These are phyloP conservation scores for Xylaria multiplex DNA, from an alignment of 2,329 filamentous ascomycete genomes.

Conservation along the genomic window DNA sequence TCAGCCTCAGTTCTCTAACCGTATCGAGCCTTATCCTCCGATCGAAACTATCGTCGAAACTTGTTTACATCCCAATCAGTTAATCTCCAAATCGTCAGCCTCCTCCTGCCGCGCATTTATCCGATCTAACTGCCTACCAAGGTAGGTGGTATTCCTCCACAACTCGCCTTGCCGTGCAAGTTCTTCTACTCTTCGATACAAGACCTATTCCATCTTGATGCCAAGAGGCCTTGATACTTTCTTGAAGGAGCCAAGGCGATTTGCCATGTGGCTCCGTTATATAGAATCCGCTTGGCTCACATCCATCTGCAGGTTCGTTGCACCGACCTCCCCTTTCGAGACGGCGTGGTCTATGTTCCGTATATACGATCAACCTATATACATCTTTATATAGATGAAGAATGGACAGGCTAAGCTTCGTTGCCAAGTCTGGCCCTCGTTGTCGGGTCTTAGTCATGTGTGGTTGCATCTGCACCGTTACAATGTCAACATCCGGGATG, in stretches of 20 bases:
- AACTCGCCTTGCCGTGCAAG: constrained; percentile 2
- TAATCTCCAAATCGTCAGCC: constrained; percentile 23
- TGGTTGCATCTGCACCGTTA: constrained; percentile 17
- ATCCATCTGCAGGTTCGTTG: constrained; percentile 37
- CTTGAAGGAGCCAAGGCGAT: constrained; percentile 40
- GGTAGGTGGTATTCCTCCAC: constrained; percentile 30
- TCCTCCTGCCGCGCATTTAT: constrained; percentile 24
- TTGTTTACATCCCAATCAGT: constrained; percentile 13
- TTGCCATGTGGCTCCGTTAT: constrained; percentile 32
- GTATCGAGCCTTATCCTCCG: constrained; percentile 24
- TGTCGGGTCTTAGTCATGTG: constrained; percentile 35
- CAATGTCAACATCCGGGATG: constrained; percentile 17
- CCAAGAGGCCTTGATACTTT: constrained; percentile 39
- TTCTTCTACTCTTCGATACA: constrained; percentile 1
- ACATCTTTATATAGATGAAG: constrained; percentile 32
- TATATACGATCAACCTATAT: constrained; percentile 22
- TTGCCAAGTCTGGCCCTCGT: constrained; percentile 46
- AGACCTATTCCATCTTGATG: constrained; percentile 22
- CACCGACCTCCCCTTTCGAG: constrained; percentile 32
- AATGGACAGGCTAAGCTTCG: constrained; percentile 41
- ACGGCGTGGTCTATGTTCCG: constrained; percentile 22
- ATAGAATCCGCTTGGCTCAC: constrained; percentile 43
- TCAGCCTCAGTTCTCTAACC: constrained; percentile 34
- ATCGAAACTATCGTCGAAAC: constrained; percentile 3
- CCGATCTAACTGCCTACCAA: constrained; percentile 23